phyloP scores from a whole-genome alignment of 2,329 filamentous ascomycete species.

The Pseudogymnoascus sp. region DNA sequence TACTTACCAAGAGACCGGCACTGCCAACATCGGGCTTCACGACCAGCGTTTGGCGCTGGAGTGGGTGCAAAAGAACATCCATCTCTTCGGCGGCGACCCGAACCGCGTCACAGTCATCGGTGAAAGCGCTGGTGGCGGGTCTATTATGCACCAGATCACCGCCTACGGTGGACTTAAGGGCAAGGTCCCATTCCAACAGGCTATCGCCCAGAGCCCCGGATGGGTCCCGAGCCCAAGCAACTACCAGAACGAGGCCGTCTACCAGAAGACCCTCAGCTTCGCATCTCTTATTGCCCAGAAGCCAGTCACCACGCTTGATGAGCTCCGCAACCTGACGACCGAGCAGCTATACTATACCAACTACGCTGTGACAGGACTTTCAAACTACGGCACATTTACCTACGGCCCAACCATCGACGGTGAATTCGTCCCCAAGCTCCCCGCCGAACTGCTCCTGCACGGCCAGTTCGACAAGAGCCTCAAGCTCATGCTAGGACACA shows the following conservation, averaged over 20 bases:
- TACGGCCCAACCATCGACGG: conserved; percentile 41
- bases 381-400: conserved; percentile 13
- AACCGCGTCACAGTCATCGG: conserved; percentile 42
- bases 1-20: conserved; percentile 35
- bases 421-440: conserved; percentile 37
- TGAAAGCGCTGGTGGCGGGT: conserved; percentile 41
- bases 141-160: conserved; percentile 42
- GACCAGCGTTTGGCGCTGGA: conserved; percentile 48
- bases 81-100: conserved; percentile 46
- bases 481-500: conserved; percentile 38
- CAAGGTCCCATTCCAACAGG: conserved; percentile 30
- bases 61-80: conserved; percentile 48
- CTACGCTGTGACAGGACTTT: conserved; percentile 9
- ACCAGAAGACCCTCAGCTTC: background rate
- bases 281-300: conserved; percentile 6
- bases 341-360: conserved; percentile 14
- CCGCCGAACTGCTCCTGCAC: conserved; percentile 35
- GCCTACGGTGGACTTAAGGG: conserved; percentile 36
- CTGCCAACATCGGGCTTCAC: conserved; percentile 40
- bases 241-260: conserved; percentile 10
- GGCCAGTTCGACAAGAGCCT: conserved; percentile 37
- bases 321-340: conserved; percentile 13
- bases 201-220: conserved; percentile 16
- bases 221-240: conserved; percentile 9
- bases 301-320: conserved; percentile 12